Evolutionary conservation across 768 basidiomycete species (phyloP).

Genomic region (Xerocomellus amylosporus): DNA sequence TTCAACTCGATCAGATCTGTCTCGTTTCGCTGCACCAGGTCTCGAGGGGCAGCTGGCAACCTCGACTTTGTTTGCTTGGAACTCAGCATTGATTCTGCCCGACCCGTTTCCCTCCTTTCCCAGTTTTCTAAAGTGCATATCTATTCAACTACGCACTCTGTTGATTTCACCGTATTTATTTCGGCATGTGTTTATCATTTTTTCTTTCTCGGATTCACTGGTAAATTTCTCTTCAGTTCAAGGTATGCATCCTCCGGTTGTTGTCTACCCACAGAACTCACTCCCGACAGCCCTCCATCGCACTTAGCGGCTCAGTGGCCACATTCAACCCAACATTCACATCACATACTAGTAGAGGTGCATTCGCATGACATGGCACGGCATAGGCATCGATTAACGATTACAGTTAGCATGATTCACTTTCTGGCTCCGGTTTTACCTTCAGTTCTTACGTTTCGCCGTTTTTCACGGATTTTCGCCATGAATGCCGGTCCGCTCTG

Average conservation of each 20-base stretch:
- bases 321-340: background rate
- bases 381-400: constrained; percentile 3
- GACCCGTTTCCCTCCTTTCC: background rate
- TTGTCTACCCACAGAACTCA: background rate
- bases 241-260: background rate
- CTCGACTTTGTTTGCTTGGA: constrained; percentile 54
- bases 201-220: background rate
- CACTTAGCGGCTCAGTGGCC: background rate
- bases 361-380: constrained; percentile 16
- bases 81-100: constrained; percentile 12
- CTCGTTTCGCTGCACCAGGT: constrained; percentile 77
- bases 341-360: constrained; percentile 15
- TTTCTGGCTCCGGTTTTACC: background rate
- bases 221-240: background rate
- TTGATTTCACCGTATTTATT: background rate
- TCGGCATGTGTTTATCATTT: background rate
- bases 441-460: background rate
- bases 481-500: background rate
- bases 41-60: constrained; percentile 79
- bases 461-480: background rate
- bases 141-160: background rate
- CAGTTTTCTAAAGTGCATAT: background rate
- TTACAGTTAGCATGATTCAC: constrained; percentile 3
- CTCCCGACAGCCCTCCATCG: background rate
- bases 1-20: constrained; percentile 33